Base-by-base conservation (phyloP, 176 grass and related monocot species). In the Bolboschoenus planiculmis region DNA sequence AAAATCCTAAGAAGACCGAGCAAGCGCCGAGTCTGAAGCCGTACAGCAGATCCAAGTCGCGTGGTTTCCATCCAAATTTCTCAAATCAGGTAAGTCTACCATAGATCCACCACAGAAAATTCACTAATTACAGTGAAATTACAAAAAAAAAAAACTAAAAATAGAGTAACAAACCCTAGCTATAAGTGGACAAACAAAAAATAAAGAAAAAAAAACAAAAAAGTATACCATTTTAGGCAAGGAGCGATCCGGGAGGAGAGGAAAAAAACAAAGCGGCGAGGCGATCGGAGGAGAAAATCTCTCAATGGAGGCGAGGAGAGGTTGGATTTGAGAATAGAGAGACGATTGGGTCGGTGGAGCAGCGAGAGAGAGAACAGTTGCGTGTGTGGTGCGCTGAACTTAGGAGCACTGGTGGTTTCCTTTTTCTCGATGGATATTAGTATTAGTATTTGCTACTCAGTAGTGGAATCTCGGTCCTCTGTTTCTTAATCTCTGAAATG, bases 131-230 rank as follows among this genome's bases (percentile, higher is more conserved):
- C 31, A 40, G 35, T 6, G 31, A 13, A 26, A 75, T 21, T 23
- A 2, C n/a, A n/a, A n/a, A n/a, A 23, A 50, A 84, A n/a, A 29
- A 2, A 1, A 20, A 42, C 53, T 42, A 58, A 72, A 53, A 54
- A 76, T 84, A 84, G 46, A 37, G 42, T 21, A 81, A 44, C 60
- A 80, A 86, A 86, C 78, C 85, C 78, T 81, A 68, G 20, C 55
- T 57, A 21, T 13, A 73, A 73, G 4, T 27, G 4, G 21, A 10
- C 7, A 74, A 74, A 37, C 3, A 18, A 47, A 27, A 56, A 3
- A 37, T 7, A 66, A 62, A 11, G 33, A 43, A 26, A 39, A 4
- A 68, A 53, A 42, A 68, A 43, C 13, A n/a, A 31, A 55, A 44
- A 13, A n/a, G 16, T 35, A 47, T 40, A 81, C 64, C 85, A 86